phyloP scores from a whole-genome alignment of 2,329 filamentous ascomycete genomes.

The Teratosphaeria zuluensis region DNA sequence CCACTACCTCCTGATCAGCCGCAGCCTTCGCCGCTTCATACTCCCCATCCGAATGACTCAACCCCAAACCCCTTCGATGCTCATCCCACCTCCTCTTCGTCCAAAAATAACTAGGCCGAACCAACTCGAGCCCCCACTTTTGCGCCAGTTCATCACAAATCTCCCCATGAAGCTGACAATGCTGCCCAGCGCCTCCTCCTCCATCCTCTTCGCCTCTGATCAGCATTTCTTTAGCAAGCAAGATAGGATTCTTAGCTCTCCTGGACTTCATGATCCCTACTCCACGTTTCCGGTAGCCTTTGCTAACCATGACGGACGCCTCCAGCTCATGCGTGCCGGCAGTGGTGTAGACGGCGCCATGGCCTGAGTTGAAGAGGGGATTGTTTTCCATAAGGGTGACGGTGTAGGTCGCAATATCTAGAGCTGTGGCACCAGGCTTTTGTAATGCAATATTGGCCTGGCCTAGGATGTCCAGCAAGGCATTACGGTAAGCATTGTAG shows the following conservation, averaged over 20 bases:
- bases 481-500: slow-evolving; percentile 29
- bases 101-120: slow-evolving; percentile 65
- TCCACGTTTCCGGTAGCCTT: slow-evolving; percentile 62
- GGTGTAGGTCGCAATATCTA: slow-evolving; percentile 66
- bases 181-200: slow-evolving; percentile 52
- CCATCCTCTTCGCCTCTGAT: slow-evolving; percentile 55
- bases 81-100: slow-evolving; percentile 71
- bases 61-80: slow-evolving; percentile 52
- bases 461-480: slow-evolving; percentile 29
- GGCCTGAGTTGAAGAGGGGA: slow-evolving; percentile 73
- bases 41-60: slow-evolving; percentile 24
- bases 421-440: slow-evolving; percentile 43
- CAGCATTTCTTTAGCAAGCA: slow-evolving; percentile 62
- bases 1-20: slow-evolving; percentile 6
- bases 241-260: slow-evolving; percentile 69
- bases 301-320: slow-evolving; percentile 75
- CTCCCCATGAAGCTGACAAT: slow-evolving; percentile 58
- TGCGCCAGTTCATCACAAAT: slow-evolving; percentile 60
- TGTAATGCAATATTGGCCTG: slow-evolving; percentile 20
- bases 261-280: slow-evolving; percentile 66
- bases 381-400: slow-evolving; percentile 69
- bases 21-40: slow-evolving; percentile 36
- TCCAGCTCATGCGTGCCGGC: slow-evolving; percentile 79
- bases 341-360: slow-evolving; percentile 77
- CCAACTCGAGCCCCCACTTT: slow-evolving; percentile 55